These are phyloP conservation scores for Apiotrichum sp. DNA, from an alignment of 1,284 basidiomycete species.

Conservation along the genomic window DNA sequence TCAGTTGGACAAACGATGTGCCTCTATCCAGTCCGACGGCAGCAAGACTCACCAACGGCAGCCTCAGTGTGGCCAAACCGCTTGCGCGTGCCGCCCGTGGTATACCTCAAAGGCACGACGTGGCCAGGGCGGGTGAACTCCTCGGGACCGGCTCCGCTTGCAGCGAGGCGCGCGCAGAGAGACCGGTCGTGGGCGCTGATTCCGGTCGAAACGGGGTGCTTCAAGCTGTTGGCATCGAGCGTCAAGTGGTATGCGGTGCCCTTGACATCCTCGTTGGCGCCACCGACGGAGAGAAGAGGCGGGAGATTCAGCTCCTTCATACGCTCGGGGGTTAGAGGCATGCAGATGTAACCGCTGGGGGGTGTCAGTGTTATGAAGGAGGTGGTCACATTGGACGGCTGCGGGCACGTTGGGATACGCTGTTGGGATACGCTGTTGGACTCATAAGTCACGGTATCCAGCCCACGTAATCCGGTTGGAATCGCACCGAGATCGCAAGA, in stretches of 20 bases:
- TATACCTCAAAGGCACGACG: slow-evolving; percentile 85
- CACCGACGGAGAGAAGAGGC: slow-evolving; percentile 86
- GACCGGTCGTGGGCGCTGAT: slow-evolving; percentile 95
- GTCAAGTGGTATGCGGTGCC: slow-evolving; percentile 97
- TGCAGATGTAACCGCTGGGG: slow-evolving; percentile 86
- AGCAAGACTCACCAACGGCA: slow-evolving; percentile 55
- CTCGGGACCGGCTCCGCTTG: slow-evolving; percentile 54
- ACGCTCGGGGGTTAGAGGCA: slow-evolving; percentile 69
- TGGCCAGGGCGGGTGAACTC: slow-evolving; percentile 94
- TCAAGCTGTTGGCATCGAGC: slow-evolving; percentile 67
- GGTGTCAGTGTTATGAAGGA: background rate
- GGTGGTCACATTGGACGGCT: too few relatives aligned
- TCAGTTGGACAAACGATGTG: background rate
- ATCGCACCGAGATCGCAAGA: too few relatives aligned
- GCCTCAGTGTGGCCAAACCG: slow-evolving; percentile 93
- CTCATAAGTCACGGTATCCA: too few relatives aligned
- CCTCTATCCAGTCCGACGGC: background rate
- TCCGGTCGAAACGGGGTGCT: slow-evolving; percentile 62
- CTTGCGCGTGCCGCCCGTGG: slow-evolving; percentile 72
- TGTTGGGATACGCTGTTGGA: too few relatives aligned
- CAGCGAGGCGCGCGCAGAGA: slow-evolving; percentile 75
- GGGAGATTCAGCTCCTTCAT: slow-evolving; percentile 78
- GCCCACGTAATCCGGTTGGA: too few relatives aligned
- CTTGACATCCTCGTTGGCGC: slow-evolving; percentile 65
- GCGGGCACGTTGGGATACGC: too few relatives aligned